Conservation (phyloP, 2,329 filamentous ascomycete species). For the Lanzia echinophila region DNA sequence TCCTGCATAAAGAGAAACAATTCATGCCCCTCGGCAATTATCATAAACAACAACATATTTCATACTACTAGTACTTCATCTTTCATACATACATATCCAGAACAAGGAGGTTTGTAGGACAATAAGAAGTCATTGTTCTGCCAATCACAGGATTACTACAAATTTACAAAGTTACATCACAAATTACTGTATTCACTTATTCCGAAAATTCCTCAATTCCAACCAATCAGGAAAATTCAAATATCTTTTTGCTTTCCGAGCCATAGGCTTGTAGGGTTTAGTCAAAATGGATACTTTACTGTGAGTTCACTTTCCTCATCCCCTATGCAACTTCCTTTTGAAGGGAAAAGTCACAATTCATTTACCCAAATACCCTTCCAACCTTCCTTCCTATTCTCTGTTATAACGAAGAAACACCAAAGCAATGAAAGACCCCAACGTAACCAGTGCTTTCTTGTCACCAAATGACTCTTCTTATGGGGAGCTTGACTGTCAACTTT, state of each 20-base stretch:
- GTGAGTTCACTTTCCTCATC: background rate
- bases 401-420: background rate
- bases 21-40: too few relatives aligned
- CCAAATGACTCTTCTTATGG: background rate
- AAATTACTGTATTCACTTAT: background rate
- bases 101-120: too few relatives aligned
- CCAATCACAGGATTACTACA: background rate
- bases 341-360: background rate
- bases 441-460: background rate
- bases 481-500: background rate
- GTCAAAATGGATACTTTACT: constrained; percentile 10
- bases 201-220: background rate
- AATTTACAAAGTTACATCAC: background rate
- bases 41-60: too few relatives aligned
- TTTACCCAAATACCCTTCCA: background rate
- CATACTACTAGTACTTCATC: too few relatives aligned
- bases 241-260: background rate
- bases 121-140: background rate
- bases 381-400: background rate
- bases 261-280: background rate
- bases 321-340: background rate
- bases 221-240: background rate
- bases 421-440: background rate
- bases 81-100: too few relatives aligned
- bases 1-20: too few relatives aligned